Evolutionary conservation across 495 filamentous ascomycete species (phyloP).

Genomic region (Amniculicola lignicola): DNA sequence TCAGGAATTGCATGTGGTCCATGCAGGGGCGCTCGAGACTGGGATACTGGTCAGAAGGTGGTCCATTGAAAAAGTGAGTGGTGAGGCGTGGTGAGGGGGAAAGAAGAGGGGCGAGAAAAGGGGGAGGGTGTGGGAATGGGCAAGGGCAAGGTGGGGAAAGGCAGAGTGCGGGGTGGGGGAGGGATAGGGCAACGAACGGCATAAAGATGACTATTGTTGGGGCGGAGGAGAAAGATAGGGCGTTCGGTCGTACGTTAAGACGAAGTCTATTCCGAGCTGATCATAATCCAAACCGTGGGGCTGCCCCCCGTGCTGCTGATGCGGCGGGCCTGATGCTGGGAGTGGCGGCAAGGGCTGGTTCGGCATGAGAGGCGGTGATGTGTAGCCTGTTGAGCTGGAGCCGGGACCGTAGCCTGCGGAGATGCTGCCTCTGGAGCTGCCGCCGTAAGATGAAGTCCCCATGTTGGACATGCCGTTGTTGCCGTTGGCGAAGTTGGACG

Average conservation of each 20-base stretch:
- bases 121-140: not conserved
- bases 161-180: not conserved
- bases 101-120: conserved; percentile 27
- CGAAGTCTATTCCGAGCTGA: conserved; percentile 91
- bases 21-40: conserved; percentile 95
- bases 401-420: conserved; percentile 54
- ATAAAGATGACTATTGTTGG: conserved; percentile 41
- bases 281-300: conserved; percentile 68
- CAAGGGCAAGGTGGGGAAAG: not conserved
- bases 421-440: conserved; percentile 49
- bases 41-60: conserved; percentile 27
- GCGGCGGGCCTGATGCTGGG: not conserved
- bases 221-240: conserved; percentile 64
- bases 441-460: conserved; percentile 37
- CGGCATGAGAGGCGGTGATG: conserved; percentile 36
- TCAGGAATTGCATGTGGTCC: conserved; percentile 81
- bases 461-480: conserved; percentile 29
- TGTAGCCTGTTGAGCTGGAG: conserved; percentile 43
- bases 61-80: conserved; percentile 1
- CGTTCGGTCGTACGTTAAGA: conserved; percentile 78
- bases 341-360: not conserved
- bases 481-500: conserved; percentile 25
- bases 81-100: conserved; percentile 13
- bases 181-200: not conserved
- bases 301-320: not conserved